Percentiles rank a stretch among this genome's conserved stretches.
Evolutionary conservation across 495 filamentous ascomycete species (phyloP).

Genomic region (Aspergillus indologenus): DNA sequence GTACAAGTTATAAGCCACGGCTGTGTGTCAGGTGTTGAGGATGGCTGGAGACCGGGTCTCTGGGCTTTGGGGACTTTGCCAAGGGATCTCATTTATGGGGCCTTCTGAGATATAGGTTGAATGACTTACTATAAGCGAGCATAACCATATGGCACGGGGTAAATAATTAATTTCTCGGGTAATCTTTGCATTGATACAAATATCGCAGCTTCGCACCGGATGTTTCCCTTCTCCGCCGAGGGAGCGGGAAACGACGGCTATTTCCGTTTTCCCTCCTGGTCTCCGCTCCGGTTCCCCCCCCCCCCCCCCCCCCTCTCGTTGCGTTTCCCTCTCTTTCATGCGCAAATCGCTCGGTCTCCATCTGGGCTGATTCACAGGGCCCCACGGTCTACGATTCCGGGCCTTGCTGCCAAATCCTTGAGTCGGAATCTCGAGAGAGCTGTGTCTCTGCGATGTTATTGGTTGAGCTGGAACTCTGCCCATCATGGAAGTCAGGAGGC

Average conservation of each 20-base stretch:
- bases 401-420: neutral
- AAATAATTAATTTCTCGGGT: no score
- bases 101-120: no score
- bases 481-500: constrained; percentile 40
- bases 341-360: neutral
- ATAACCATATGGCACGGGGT: no score
- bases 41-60: no score
- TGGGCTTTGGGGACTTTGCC: no score
- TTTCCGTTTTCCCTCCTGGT: constrained; percentile 10
- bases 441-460: constrained; percentile 19
- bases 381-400: neutral
- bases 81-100: no score
- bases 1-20: no score
- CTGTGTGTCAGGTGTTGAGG: no score
- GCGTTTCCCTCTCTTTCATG: constrained; percentile 10
- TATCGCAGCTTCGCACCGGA: constrained; percentile 10
- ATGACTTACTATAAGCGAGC: no score
- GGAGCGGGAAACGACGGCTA: constrained; percentile 24
- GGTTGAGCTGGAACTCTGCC: constrained; percentile 16
- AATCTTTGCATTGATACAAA: no score
- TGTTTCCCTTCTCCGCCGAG: constrained; percentile 10
- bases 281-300: constrained; percentile 7
- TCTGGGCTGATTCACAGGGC: neutral
- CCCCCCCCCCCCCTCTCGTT: no score
- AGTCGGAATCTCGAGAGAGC: neutral